Evolutionary conservation across 441 rosid species (phyloP).

Genomic region (Gossypium trilobum): DNA sequence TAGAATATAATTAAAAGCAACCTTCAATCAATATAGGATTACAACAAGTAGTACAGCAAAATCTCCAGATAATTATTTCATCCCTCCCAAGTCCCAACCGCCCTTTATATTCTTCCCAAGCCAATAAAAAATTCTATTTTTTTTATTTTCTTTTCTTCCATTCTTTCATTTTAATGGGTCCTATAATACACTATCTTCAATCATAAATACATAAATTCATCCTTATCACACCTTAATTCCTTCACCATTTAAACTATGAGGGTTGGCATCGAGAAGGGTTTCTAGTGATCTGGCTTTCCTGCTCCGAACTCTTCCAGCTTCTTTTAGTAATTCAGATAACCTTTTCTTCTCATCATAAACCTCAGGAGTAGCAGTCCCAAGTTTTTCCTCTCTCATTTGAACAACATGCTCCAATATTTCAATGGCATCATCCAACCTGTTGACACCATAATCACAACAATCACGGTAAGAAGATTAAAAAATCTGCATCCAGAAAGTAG

Average conservation of each 20-base stretch:
- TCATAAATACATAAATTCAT: slow-evolving; percentile 12
- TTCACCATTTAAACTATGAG: slow-evolving; percentile 27
- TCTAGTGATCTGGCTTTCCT: slow-evolving; percentile 63
- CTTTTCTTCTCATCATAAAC: slow-evolving; percentile 59
- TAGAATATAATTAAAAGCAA: too few relatives aligned
- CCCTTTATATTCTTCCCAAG: slow-evolving; percentile 2
- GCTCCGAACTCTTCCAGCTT: slow-evolving; percentile 64
- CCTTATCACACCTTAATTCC: slow-evolving; percentile 31
- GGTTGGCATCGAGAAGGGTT: slow-evolving; percentile 62
- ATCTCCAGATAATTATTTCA: slow-evolving; percentile 19
- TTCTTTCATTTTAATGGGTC: slow-evolving; percentile 17
- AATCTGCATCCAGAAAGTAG: background rate
- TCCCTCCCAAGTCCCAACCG: background rate
- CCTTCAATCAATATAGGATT: slow-evolving; percentile 13
- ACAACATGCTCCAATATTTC: background rate
- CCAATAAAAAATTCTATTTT: slow-evolving; percentile 13
- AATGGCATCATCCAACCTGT: slow-evolving; percentile 34
- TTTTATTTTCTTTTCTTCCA: background rate
- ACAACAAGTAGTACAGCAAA: slow-evolving; percentile 13
- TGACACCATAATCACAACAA: slow-evolving; percentile 7
- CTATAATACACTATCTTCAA: slow-evolving; percentile 31
- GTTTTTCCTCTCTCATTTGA: background rate
- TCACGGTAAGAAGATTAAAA: background rate
- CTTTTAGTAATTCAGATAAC: slow-evolving; percentile 63
- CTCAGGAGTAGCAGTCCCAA: background rate